Base-by-base conservation (phyloP, 2,329 filamentous ascomycete species). In the Chrysoporthe puriensis region DNA sequence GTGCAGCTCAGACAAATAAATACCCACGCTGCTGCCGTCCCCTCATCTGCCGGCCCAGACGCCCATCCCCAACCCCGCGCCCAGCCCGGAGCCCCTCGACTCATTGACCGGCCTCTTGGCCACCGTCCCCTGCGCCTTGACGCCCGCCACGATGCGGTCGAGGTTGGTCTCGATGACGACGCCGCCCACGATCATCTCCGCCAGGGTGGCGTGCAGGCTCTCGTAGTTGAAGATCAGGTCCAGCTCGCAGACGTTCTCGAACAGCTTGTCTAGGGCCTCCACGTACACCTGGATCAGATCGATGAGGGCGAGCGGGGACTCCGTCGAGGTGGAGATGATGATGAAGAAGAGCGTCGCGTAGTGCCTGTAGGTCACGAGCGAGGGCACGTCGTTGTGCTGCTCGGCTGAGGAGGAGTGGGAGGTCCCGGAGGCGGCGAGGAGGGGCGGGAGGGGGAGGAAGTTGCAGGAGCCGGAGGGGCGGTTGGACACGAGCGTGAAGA, bases 191-290 rank as follows among this genome's bases (percentile, higher is more conserved):
- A 98, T 91, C 93, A 98, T 97, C 84, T 98, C 95, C 67, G 89
- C 90, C 11, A 98, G 83, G 18, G 94, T 90, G 9, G 95, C 92
- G 82, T 99, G 96, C 74, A 99, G 84, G 18, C 94, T 96, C 85
- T 99, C 96, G 74, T 97, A 99, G 78, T 98, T 98, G 83, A 99
- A 99, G 78, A 99, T 99, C 73, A 99, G 86, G 79, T 99, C 94
- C 66, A 99, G 84, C 83, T 99, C 96, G 85, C 96, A 99, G 11
- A 99, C 96, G 77, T 99, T 97, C 81, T 98, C 96, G 77, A 99
- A 99, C 52, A 99, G 85, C 71, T 93, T 89, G 79, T 99, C 96
- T 46, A 99, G 86, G 0, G 95, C 90, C 80, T 99, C 96, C 71
- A 99, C 96, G 75, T 97, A 99, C 69, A 99, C 96, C 80, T 99